phyloP scores from a whole-genome alignment of 805 yeast genomes.

The Ogataea naganishii region DNA sequence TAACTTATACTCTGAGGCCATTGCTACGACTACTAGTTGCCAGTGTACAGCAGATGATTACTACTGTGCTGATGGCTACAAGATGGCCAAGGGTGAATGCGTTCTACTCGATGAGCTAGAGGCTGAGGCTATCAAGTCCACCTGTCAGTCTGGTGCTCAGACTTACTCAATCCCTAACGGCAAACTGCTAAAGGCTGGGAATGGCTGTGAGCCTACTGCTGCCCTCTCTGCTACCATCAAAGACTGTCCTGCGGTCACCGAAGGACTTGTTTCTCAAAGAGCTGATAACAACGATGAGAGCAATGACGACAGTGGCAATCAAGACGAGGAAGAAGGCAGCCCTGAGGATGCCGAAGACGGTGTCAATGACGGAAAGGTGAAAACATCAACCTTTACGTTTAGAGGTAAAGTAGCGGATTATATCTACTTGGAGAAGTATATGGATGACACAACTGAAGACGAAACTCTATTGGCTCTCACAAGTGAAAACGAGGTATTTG shows the following conservation, averaged over 20 bases:
- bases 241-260: constrained; percentile 5
- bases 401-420: constrained; percentile 49
- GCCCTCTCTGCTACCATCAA: constrained; percentile 1
- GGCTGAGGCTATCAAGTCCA: constrained; percentile 4
- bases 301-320: constrained; percentile 18
- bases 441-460: constrained; percentile 31
- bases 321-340: constrained; percentile 26
- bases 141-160: constrained; percentile 7
- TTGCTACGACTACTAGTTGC: constrained; percentile 37
- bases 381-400: constrained; percentile 35
- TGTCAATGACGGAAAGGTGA: constrained; percentile 30
- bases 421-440: constrained; percentile 48
- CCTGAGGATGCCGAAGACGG: constrained; percentile 26
- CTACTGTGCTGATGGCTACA: constrained; percentile 48
- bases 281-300: constrained; percentile 9
- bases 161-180: constrained; percentile 9
- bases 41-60: constrained; percentile 47
- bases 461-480: constrained; percentile 62
- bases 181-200: constrained; percentile 5
- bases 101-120: constrained; percentile 13
- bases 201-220: constrained; percentile 1
- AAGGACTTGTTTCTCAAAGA: constrained; percentile 6
- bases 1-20: constrained; percentile 26
- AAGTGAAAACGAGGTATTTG: constrained; percentile 41
- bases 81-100: constrained; percentile 32